Evolutionary conservation across 352 stramenopile genomes (phyloP), one percentile per base, ranked within the genome.

Genomic region (Phytophthora parvispora): DNA sequence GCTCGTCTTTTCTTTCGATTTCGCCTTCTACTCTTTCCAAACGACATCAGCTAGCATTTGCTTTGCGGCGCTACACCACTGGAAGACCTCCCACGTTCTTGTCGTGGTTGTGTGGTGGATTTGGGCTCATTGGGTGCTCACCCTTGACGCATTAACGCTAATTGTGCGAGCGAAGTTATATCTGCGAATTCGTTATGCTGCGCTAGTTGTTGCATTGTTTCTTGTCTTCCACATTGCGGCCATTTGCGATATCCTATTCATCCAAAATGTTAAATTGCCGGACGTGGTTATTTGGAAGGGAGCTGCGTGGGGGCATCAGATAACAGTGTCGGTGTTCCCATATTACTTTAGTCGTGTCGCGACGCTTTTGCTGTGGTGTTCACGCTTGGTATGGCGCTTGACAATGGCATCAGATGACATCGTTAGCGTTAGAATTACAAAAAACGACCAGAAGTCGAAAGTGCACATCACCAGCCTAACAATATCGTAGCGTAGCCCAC

Each of bases 1-100:
- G 3, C 49, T 78, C 22, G 12, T 67, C 12, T 65, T 54, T 8
- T 82, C 75, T 18, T 83, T 83, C 40, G 75, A 83, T 43, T 83
- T 75, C 32, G 36, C 72, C n/a, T 80, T 78, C 43, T 74, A 80
- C 61, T 42, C 47, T 0, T 13, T 61, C 8, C 62, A 83, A 43
- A 54, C 69, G 16, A 57, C 64, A 4, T 29, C 56, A 24, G 72
- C 69, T 16, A 64, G 78, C 47, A 31, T 75, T 6, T 67, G 47
- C 9, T 34, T 83, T 16, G 74, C 58, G 4, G n/a, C n/a, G 7
- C 13, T 24, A 24, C 70, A 51, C 20, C 43, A 15, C 15, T 51
- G 43, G 43, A n/a, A 51, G n/a, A 5, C 25, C 74, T 36, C 31
- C n/a, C 51, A 34, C 10, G 69, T 52, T 32, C 31, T 69, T 20